Base-by-base conservation (phyloP, 441 rosid genomes). In the Gossypium schwendimanii region DNA sequence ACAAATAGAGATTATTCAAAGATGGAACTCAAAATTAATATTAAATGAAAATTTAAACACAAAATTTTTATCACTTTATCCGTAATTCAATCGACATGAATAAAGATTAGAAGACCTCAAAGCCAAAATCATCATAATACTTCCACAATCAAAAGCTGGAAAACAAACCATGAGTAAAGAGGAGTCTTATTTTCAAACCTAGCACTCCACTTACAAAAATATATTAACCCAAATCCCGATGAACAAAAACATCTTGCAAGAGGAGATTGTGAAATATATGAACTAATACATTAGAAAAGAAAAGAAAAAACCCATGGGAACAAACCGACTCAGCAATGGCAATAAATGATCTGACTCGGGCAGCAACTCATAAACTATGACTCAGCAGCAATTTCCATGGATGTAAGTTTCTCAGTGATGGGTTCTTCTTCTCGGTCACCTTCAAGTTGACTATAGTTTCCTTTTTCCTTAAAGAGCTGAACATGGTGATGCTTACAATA, bases 401-500 rank as follows among this genome's bases (percentile, higher is more conserved):
- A 15, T 1, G 76, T 17, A 26, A 67, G 45, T 0, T 73, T 70
- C 6, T 68, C 80, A 0, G 74, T 52, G 26, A 63, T 65, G 9
- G 58, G 28, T 52, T 8, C 44, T 12, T 80, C 74, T 44, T 80
- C 73, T 0, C 69, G 63, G 4, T 85, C 88, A 12, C 9, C 77
- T 70, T 84, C 92, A 8, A 88, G 88, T 79, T 88, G 85, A 76
- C 87, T 86, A 81, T 83, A 84, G 79, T 86, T 86, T 45, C 90
- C 92, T 73, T 83, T 88, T 77, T 81, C 87, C 85, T 75, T 88
- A 83, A 88, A 82, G 63, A 88, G 90, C 63, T 88, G 90, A 31
- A 78, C 77, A 69, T 83, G 92, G 76, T 88, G 90, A 68, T 88
- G 92, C 78, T 85, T 86, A 84, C 92, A 88, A 78, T 86, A 88